A percentile compares a stretch with the other conserved stretches of the same genome.
Conservation (phyloP, 2,329 filamentous ascomycete species). For the Paecilomyces variotii region DNA sequence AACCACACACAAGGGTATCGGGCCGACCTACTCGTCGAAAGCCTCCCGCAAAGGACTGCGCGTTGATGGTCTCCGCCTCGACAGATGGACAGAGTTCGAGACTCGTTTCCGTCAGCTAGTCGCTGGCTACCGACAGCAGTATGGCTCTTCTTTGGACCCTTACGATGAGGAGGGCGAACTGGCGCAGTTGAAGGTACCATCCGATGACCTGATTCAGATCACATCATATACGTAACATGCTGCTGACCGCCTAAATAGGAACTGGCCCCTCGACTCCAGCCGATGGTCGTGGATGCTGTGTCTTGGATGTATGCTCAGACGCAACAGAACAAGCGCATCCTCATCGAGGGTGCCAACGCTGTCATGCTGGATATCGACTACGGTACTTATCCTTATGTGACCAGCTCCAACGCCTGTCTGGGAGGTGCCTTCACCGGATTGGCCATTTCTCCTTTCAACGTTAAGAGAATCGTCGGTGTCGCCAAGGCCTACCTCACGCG, state of each 20-base stretch:
- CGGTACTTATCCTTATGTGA: constrained; percentile 45
- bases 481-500: constrained; percentile 59
- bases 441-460: constrained; percentile 48
- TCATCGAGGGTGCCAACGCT: constrained; percentile 58
- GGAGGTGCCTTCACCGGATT: constrained; percentile 50
- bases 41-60: constrained; percentile 52
- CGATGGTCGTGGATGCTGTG: constrained; percentile 37
- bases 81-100: constrained; percentile 45
- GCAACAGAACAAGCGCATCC: constrained; percentile 40
- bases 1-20: constrained; percentile 43
- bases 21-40: constrained; percentile 57
- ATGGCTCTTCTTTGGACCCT: background rate
- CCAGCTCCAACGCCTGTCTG: constrained; percentile 40
- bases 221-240: background rate
- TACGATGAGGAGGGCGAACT: constrained; percentile 20
- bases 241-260: constrained; percentile 27
- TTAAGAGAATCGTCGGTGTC: constrained; percentile 54
- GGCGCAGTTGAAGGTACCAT: constrained; percentile 13
- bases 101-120: constrained; percentile 46
- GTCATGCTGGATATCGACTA: constrained; percentile 54
- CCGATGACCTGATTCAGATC: background rate
- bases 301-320: constrained; percentile 48
- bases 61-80: constrained; percentile 51
- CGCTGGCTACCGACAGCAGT: constrained; percentile 10
- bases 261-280: constrained; percentile 31